Percentiles rank a stretch among this genome's conserved stretches.
These are phyloP conservation scores for Daedaleopsis nitida DNA, from an alignment of 768 basidiomycete genomes.

Conservation along the genomic window DNA sequence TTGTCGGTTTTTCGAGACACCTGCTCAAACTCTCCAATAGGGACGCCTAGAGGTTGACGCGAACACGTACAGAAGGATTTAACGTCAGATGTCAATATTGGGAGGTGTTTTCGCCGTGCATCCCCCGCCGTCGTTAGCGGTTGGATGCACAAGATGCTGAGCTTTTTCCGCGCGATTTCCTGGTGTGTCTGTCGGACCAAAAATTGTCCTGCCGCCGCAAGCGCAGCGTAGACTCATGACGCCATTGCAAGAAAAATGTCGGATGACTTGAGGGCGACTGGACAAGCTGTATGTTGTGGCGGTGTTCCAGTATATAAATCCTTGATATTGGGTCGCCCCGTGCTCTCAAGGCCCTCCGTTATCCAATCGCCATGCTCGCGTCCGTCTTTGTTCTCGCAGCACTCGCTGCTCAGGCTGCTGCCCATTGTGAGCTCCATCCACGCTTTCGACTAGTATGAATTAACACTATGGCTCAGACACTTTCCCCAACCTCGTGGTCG, in stretches of 20 bases:
- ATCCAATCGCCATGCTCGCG: slow-evolving; percentile 6
- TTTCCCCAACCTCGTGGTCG: slow-evolving; percentile 31
- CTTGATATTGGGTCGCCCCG: not conserved
- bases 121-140: not conserved
- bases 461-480: slow-evolving; percentile 23
- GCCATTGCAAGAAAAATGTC: not conserved
- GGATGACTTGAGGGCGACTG: not conserved
- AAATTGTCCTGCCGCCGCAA: too few relatives aligned
- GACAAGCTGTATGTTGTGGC: not conserved
- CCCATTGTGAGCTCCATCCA: slow-evolving; percentile 22
- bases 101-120: not conserved
- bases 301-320: not conserved
- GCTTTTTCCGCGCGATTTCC: not conserved
- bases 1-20: not conserved
- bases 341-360: not conserved
- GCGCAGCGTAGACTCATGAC: not conserved
- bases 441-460: not conserved
- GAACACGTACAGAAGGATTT: not conserved
- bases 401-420: slow-evolving; percentile 23
- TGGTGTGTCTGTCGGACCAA: not conserved
- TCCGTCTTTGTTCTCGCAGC: slow-evolving; percentile 12
- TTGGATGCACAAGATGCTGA: not conserved
- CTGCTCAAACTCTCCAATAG: not conserved
- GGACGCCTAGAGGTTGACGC: not conserved
- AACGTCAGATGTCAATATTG: not conserved